Conservation (phyloP, 768 basidiomycete species). For the Agrocybe pediades region DNA sequence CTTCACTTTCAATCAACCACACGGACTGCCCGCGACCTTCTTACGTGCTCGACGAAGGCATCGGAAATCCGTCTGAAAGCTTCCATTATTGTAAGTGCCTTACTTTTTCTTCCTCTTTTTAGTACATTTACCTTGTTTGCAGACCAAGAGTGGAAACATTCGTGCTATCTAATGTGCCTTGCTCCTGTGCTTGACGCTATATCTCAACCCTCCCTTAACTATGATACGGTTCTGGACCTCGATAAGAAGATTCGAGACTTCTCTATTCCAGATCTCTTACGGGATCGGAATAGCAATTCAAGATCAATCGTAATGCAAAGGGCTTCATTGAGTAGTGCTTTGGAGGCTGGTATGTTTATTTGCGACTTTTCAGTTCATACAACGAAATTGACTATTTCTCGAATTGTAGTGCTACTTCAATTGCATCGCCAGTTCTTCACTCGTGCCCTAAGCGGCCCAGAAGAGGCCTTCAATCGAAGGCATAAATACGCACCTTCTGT, state of each 20-base stretch:
- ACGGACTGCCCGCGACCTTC: conserved; percentile 58
- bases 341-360: conserved; percentile 56
- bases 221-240: conserved; percentile 52
- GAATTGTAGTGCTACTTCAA: conserved; percentile 56
- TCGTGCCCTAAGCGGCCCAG: conserved; percentile 57
- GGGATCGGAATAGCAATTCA: conserved; percentile 40
- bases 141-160: conserved; percentile 77
- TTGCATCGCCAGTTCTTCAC: conserved; percentile 71
- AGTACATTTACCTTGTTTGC: neutral
- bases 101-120: conserved; percentile 2
- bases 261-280: conserved; percentile 49
- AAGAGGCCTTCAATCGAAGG: conserved; percentile 58
- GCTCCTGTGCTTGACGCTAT: conserved; percentile 62
- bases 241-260: conserved; percentile 66
- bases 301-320: conserved; percentile 60
- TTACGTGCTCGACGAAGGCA: conserved; percentile 41
- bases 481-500: conserved; percentile 73
- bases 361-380: neutral
- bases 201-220: conserved; percentile 54
- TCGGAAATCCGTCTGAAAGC: conserved; percentile 35
- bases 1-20: conserved; percentile 61
- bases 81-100: conserved; percentile 42
- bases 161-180: conserved; percentile 59
- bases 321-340: conserved; percentile 56
- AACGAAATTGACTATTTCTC: neutral